Base-by-base conservation (phyloP, 1,284 basidiomycete species). In the Stygiomarasmius scandens region DNA sequence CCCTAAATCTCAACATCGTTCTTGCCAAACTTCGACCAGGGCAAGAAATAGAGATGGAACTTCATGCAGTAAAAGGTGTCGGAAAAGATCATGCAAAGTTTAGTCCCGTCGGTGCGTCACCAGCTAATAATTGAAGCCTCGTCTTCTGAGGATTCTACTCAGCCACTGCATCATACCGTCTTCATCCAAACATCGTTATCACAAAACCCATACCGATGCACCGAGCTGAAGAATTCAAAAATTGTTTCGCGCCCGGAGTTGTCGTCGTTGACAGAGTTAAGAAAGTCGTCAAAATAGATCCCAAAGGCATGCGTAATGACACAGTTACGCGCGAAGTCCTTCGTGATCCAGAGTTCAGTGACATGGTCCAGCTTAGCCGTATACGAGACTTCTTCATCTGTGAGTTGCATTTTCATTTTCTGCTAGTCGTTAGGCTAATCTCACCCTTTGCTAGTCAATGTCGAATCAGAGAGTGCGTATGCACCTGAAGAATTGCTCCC, bases 1-100 rank as follows among this genome's bases (percentile, higher is more conserved):
- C 94, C 0, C 90, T 91, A 4, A 90, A 95, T 64, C 81, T 81
- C 20, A 87, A 96, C 68, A 96, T 98, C 63, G 87, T 99, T 22
- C 80, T 99, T 27, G 92, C 91, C n/a, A 99, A 99, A 74, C 77
- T 99, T 49, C 79, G 95, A 45, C 96, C 96, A 0, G 96, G 96
- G 2, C 92, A 96, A 70, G 80, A 82, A 49, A 78, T 98, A 44
- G 81, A 91, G 34, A 84, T 96, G 74, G 93, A 98, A 69, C 69
- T 97, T 59, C 96, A 99, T 70, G 96, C 95, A 49, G 81, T 96
- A 59, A 98, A 98, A 70, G 93, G 95, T 6, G 85, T 94, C n/a
- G 96, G 95, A 20, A 94, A 93, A 66, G 95, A 96, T 66, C 97
- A 99, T 69, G 95, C 97, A 44, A 99, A 99, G 71, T 99, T 93